Base-by-base conservation (phyloP, 805 yeast species). In the Lipomyces sp. region DNA sequence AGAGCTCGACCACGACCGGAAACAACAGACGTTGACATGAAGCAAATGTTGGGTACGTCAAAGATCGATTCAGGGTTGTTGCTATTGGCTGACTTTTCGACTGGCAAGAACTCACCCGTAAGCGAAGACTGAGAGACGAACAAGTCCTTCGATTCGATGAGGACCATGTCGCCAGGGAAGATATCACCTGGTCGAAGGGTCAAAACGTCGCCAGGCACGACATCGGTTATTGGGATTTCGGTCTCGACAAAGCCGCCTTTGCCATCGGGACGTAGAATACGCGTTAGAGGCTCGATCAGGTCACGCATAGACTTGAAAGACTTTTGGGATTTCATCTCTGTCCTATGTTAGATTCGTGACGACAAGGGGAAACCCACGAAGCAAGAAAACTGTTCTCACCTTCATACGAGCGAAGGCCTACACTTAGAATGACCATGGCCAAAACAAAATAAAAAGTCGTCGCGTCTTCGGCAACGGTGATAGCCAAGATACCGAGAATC, bases 101-200 rank as follows among this genome's bases (percentile, higher is more conserved):
- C 71, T 0, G 71, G 71, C 18, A 66, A 35, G 56, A 66, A 88
- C 79, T 95, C 99, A 72, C 99, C 99, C 2, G 98, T 93, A 39
- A 94, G 84, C 0, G 97, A 86, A 53, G 93, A 86, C 80, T 95
- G 98, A 75, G 96, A 98, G 76, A 94, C 88, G 73, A 90, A 94
- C 67, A 95, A 84, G 56, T 83, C 85, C 71, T 75, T 74, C 8
- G 98, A 97, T 10, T 80, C 77, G 10, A 92, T 80, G 66, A 94
- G 76, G 6, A 95, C 80, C 42, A 90, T 86, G 78, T 95, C 99
- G 0, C 94, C 95, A 0, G 98, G 96, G 2, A 94, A 80, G 60
- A 95, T 87, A 74, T 95, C 99, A 69, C 99, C 99, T 2, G 98
- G 96, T 76, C 92, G 95, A 55, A 95, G 80, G 60, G 82, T 80